phyloP scores from a whole-genome alignment of 257 asterid genomes.

The Forsythia suspensa region DNA sequence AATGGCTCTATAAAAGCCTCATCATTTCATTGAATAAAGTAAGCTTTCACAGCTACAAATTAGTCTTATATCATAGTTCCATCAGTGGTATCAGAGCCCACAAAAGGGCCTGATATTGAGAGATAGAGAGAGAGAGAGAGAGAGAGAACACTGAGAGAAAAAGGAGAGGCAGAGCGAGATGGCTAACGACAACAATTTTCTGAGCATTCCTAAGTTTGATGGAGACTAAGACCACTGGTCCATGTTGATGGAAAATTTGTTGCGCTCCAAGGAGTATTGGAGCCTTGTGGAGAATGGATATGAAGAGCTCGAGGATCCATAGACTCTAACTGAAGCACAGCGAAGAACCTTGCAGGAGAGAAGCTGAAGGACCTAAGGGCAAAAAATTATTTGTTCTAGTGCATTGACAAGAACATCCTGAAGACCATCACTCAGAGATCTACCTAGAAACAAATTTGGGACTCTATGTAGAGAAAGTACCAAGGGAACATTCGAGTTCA shows the following conservation, averaged over 20 bases:
- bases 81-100: too few species aligned
- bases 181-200: neutral
- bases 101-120: too few species aligned
- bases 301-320: neutral
- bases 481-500: constrained; percentile 3
- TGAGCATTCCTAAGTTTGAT: neutral
- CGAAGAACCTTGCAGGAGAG: neutral
- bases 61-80: too few species aligned
- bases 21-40: too few species aligned
- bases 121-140: too few species aligned
- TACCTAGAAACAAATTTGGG: neutral
- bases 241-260: neutral
- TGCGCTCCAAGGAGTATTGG: neutral
- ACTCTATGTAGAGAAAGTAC: constrained; percentile 1
- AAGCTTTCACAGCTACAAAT: too few species aligned
- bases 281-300: neutral
- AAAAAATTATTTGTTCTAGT: neutral
- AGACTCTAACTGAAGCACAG: neutral
- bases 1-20: too few species aligned
- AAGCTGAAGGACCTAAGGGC: constrained; percentile 2
- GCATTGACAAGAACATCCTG: neutral
- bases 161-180: too few species aligned
- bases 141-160: too few species aligned
- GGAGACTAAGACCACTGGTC: neutral
- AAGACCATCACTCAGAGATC: neutral